A percentile compares a stretch with the other conserved stretches of the same genome.
phyloP scores from a whole-genome alignment of 768 basidiomycete genomes.

The Lentinula boryana region DNA sequence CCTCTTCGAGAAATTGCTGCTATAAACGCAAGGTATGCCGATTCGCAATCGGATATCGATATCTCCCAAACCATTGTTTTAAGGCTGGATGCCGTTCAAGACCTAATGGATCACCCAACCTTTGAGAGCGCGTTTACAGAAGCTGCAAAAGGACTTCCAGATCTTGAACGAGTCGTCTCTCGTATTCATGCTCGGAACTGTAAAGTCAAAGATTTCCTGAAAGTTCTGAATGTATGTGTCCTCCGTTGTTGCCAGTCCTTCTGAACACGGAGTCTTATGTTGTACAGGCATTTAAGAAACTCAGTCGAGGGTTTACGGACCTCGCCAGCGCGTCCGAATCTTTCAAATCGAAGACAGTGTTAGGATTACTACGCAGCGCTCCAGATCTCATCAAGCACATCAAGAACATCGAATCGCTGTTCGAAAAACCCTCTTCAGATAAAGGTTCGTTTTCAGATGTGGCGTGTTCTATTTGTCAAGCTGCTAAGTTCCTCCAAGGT shows the following conservation, averaged over 20 bases:
- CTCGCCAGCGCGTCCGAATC: conserved; percentile 61
- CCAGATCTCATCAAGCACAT: conserved; percentile 75
- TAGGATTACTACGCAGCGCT: conserved; percentile 68
- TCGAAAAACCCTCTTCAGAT: conserved; percentile 41
- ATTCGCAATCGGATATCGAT: not conserved
- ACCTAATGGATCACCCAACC: conserved; percentile 72
- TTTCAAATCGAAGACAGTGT: conserved; percentile 75
- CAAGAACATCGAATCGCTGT: conserved; percentile 70
- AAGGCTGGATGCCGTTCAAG: conserved; percentile 92
- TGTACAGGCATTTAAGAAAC: conserved; percentile 63
- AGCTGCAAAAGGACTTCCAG: conserved; percentile 78
- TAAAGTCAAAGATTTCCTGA: conserved; percentile 81
- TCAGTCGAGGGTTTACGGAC: conserved; percentile 59
- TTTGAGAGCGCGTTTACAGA: conserved; percentile 74
- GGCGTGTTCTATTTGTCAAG: not conserved
- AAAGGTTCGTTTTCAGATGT: conserved; percentile 40
- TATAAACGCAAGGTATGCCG: conserved; percentile 78
- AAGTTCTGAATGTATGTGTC: conserved; percentile 61
- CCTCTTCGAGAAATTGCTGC: conserved; percentile 76
- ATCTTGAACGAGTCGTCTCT: conserved; percentile 90
- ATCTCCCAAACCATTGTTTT: not conserved
- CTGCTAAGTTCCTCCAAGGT: conserved; percentile 27
- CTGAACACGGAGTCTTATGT: not conserved
- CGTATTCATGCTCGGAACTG: conserved; percentile 93
- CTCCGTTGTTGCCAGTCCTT: not conserved